These are phyloP conservation scores for Aspergillus sclerotialis DNA, from an alignment of 2,329 filamentous ascomycete species.

Conservation along the genomic window DNA sequence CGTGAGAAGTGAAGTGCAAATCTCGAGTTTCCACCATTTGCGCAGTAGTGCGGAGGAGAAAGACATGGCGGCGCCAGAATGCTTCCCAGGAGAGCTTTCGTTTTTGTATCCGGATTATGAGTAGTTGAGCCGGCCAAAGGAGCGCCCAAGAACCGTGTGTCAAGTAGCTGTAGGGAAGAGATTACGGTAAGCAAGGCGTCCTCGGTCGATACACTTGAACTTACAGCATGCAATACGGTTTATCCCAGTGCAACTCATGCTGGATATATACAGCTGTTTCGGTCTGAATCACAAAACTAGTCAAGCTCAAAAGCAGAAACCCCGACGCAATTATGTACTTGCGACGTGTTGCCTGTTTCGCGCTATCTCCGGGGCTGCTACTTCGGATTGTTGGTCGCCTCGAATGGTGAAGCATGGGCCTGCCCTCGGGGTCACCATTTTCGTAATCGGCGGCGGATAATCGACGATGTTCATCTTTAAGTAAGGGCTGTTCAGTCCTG, in stretches of 20 bases:
- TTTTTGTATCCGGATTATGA: conserved; percentile 73
- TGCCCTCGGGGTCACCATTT: conserved; percentile 25
- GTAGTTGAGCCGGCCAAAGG: conserved; percentile 78
- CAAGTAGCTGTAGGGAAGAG: conserved; percentile 52
- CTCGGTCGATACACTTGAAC: conserved; percentile 17
- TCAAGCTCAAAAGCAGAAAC: conserved; percentile 74
- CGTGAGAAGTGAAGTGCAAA: conserved; percentile 51
- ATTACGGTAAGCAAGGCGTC: background rate
- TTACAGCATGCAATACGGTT: conserved; percentile 98
- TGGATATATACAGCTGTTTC: conserved; percentile 95
- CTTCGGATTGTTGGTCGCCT: conserved; percentile 67
- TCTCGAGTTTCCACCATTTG: conserved; percentile 82
- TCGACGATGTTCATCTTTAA: conserved; percentile 41
- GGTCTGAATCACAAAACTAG: conserved; percentile 89
- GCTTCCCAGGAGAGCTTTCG: conserved; percentile 69
- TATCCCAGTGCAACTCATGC: conserved; percentile 85
- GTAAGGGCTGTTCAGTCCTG: conserved; percentile 47
- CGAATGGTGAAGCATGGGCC: conserved; percentile 36
- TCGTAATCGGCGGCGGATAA: conserved; percentile 23
- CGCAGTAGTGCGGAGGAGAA: conserved; percentile 57
- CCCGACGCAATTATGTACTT: conserved; percentile 83
- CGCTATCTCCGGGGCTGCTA: conserved; percentile 60
- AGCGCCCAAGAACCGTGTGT: conserved; percentile 92
- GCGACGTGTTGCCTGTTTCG: conserved; percentile 61
- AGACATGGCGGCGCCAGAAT: conserved; percentile 74